phyloP scores from a whole-genome alignment of 2,329 filamentous ascomycete species.

The Paecilomyces sp. region DNA sequence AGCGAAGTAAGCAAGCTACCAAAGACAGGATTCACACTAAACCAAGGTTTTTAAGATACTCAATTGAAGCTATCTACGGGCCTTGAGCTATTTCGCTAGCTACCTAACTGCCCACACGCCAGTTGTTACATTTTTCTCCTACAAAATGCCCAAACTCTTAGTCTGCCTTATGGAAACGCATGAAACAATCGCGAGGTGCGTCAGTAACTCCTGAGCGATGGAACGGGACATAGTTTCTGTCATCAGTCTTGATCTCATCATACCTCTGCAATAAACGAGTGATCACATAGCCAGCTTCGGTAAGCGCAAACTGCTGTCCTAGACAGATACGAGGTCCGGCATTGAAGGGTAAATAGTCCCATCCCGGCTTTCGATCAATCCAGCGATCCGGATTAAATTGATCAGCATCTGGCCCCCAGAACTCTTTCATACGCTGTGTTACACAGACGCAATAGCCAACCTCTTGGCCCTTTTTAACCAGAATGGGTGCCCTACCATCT shows the following conservation, averaged over 20 bases:
- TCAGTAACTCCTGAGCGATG: too few species aligned
- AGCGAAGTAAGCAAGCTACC: not conserved
- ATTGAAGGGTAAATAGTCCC: conserved; percentile 31
- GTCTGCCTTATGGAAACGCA: too few species aligned
- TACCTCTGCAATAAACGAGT: conserved; percentile 17
- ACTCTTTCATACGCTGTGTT: conserved; percentile 62
- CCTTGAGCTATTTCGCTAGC: too few species aligned
- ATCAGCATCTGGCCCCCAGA: conserved; percentile 41
- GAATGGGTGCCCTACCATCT: conserved; percentile 48
- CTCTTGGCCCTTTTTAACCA: conserved; percentile 58
- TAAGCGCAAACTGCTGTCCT: conserved; percentile 20
- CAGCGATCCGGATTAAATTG: conserved; percentile 4
- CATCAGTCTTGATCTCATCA: conserved; percentile 5
- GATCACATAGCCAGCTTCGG: conserved; percentile 13
- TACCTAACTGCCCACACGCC: too few species aligned
- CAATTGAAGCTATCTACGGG: too few species aligned
- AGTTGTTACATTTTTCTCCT: too few species aligned
- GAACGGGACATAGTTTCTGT: too few species aligned
- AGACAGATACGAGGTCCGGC: conserved; percentile 19
- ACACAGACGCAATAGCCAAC: conserved; percentile 61
- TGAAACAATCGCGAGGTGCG: too few species aligned
- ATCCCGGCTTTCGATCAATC: conserved; percentile 14
- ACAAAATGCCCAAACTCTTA: too few species aligned
- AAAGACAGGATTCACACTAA: too few species aligned
- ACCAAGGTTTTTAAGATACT: too few species aligned